Conservation (phyloP, 306 rosid genomes). For the Rosa persica region DNA sequence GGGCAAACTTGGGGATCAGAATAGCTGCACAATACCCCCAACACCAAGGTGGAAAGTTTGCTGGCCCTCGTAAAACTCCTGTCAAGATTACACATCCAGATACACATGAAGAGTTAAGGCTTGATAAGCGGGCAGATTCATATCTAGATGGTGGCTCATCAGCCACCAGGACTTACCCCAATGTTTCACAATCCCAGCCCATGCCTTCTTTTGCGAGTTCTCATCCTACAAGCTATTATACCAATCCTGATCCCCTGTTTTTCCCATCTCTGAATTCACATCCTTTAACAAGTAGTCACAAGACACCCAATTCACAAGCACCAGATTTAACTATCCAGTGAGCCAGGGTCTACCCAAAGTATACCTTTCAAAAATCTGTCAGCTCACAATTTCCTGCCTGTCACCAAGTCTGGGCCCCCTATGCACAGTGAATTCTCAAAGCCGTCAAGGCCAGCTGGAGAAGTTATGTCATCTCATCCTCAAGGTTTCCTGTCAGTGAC, state of each 20-base stretch:
- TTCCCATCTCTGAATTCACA: slow-evolving; percentile 48
- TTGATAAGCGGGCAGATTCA: slow-evolving; percentile 66
- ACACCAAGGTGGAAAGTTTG: slow-evolving; percentile 74
- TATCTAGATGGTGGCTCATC: slow-evolving; percentile 61
- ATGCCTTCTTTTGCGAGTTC: slow-evolving; percentile 47
- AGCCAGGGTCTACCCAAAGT: slow-evolving; percentile 52
- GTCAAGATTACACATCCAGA: slow-evolving; percentile 95
- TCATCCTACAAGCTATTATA: slow-evolving; percentile 49
- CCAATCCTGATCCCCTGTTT: slow-evolving; percentile 39
- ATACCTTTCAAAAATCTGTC: slow-evolving; percentile 42
- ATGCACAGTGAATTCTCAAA: slow-evolving; percentile 46
- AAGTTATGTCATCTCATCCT: slow-evolving; percentile 34
- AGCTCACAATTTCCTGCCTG: slow-evolving; percentile 15
- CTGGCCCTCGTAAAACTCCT: slow-evolving; percentile 61
- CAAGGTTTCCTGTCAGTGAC: slow-evolving; percentile 41
- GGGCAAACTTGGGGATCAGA: slow-evolving; percentile 65
- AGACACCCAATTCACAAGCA: slow-evolving; percentile 64
- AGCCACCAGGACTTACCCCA: slow-evolving; percentile 57
- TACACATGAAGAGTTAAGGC: slow-evolving; percentile 78
- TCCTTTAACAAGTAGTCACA: slow-evolving; percentile 54
- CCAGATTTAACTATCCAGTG: slow-evolving; percentile 56
- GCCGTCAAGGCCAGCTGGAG: slow-evolving; percentile 37
- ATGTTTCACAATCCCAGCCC: slow-evolving; percentile 61
- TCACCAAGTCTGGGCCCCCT: slow-evolving; percentile 33
- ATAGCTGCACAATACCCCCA: slow-evolving; percentile 55